These are phyloP conservation scores for Boletus insuetus DNA, from an alignment of 768 basidiomycete genomes.

Conservation along the genomic window DNA sequence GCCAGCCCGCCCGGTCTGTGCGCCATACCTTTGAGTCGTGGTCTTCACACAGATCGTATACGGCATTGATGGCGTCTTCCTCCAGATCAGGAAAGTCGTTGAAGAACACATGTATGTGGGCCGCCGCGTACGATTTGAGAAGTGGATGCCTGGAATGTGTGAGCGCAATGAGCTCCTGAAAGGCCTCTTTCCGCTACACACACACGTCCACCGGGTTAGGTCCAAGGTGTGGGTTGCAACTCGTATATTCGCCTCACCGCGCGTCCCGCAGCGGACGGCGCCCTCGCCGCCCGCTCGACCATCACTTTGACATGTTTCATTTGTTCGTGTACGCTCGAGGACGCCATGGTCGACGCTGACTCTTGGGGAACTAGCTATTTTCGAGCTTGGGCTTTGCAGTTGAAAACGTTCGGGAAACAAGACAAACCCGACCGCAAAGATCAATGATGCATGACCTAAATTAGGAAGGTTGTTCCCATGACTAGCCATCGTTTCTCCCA, in stretches of 20 bases:
- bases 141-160: constrained; percentile 45
- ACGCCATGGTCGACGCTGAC: constrained; percentile 16
- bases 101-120: constrained; percentile 56
- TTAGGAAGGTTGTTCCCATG: constrained; percentile 28
- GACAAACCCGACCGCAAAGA: constrained; percentile 8
- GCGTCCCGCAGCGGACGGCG: constrained; percentile 36
- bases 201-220: constrained; percentile 11
- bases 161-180: constrained; percentile 53
- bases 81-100: constrained; percentile 69
- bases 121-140: constrained; percentile 57
- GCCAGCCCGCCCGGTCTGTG: constrained; percentile 3
- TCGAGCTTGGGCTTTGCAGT: not conserved
- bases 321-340: constrained; percentile 19
- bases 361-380: not conserved
- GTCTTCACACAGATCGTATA: constrained; percentile 78
- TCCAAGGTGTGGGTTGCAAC: not conserved
- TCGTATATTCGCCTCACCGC: constrained; percentile 32
- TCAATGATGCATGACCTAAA: constrained; percentile 10
- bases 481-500: not conserved
- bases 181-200: constrained; percentile 47
- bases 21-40: constrained; percentile 46
- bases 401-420: not conserved
- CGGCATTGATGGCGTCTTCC: constrained; percentile 72
- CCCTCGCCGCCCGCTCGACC: constrained; percentile 45
- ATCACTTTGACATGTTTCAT: constrained; percentile 28